Conservation (phyloP, 768 basidiomycete species). For the Panaeolus papilionaceus region DNA sequence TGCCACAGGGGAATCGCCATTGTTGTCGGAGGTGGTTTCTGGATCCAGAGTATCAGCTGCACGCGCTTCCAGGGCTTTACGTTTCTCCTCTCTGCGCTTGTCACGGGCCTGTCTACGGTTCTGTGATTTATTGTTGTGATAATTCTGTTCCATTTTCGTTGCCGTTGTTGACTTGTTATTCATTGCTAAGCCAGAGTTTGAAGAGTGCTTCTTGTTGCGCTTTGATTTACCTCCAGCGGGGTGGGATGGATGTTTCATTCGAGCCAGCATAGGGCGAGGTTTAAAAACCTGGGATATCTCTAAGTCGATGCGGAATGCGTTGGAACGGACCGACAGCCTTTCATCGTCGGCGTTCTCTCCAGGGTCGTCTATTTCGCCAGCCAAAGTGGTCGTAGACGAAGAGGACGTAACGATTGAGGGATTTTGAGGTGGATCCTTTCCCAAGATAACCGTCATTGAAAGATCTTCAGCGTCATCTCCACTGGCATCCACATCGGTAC, state of each 20-base stretch:
- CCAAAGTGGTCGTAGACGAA: constrained; percentile 37
- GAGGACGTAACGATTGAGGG: neutral
- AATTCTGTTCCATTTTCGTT: constrained; percentile 23
- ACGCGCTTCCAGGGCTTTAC: constrained; percentile 39
- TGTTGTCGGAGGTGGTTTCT: constrained; percentile 14
- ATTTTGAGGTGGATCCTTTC: constrained; percentile 26
- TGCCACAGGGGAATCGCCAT: constrained; percentile 5
- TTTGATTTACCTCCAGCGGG: constrained; percentile 42
- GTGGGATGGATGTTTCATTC: constrained; percentile 37
- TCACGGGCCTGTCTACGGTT: constrained; percentile 55
- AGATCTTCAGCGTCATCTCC: constrained; percentile 38
- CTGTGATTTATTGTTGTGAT: constrained; percentile 35
- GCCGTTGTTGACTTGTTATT: constrained; percentile 22
- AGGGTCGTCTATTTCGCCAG: constrained; percentile 45
- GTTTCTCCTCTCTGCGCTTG: constrained; percentile 55
- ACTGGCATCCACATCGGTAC: constrained; percentile 46
- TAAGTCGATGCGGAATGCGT: constrained; percentile 54
- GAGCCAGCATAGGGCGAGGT: constrained; percentile 64
- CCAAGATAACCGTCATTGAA: constrained; percentile 40
- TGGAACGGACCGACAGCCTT: constrained; percentile 31
- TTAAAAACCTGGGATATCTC: constrained; percentile 79
- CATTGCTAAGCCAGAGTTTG: constrained; percentile 25
- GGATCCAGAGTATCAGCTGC: constrained; percentile 30
- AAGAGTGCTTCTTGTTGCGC: constrained; percentile 43
- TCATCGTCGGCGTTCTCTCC: constrained; percentile 35